Conservation (phyloP, 345 rosid species). For the Limnanthes douglasii region DNA sequence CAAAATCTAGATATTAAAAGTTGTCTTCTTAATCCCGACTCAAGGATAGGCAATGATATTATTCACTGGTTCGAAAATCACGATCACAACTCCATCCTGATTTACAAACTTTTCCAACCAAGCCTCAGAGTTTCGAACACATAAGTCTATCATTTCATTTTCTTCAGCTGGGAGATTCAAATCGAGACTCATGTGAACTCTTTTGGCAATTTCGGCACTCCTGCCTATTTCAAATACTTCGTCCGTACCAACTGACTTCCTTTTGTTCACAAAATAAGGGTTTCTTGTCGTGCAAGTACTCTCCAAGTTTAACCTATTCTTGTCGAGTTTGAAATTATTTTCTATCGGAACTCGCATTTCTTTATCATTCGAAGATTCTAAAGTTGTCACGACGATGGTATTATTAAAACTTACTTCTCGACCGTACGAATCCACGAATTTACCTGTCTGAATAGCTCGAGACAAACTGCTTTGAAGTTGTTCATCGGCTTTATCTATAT, state of each 20-base stretch:
- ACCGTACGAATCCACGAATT: constrained; percentile 48
- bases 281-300: background rate
- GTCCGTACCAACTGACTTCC: constrained; percentile 27
- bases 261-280: constrained; percentile 19
- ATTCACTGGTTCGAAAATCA: constrained; percentile 49
- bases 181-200: constrained; percentile 36
- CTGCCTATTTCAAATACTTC: constrained; percentile 13
- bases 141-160: constrained; percentile 10
- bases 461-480: constrained; percentile 29
- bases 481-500: constrained; percentile 53
- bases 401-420: constrained; percentile 43
- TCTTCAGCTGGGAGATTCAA: constrained; percentile 62
- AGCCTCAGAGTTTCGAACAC: constrained; percentile 16
- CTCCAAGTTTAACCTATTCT: constrained; percentile 2
- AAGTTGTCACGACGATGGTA: constrained; percentile 41
- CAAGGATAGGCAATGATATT: too few relatives aligned
- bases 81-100: constrained; percentile 14
- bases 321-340: constrained; percentile 2
- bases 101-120: constrained; percentile 38
- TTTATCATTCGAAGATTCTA: constrained; percentile 17
- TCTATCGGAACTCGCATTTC: constrained; percentile 30
- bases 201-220: constrained; percentile 19
- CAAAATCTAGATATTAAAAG: too few relatives aligned
- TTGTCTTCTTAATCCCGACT: too few relatives aligned
- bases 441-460: constrained; percentile 39